phyloP scores from a whole-genome alignment of 2,329 filamentous ascomycete species.

The Cladosporium cucumerinum region DNA sequence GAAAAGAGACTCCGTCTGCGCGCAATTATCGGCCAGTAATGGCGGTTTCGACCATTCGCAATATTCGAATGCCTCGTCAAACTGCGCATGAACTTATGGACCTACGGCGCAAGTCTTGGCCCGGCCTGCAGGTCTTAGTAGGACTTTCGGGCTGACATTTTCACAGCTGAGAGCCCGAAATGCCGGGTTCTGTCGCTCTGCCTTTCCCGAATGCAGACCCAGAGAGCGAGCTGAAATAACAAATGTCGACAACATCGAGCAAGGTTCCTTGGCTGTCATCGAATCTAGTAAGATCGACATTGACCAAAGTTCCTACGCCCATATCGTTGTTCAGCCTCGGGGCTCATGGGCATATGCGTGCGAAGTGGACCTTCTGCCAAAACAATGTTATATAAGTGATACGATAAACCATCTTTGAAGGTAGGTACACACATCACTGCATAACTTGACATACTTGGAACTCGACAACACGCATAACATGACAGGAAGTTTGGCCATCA shows the following conservation, averaged over 20 bases:
- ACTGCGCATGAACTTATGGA: background rate
- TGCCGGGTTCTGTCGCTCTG: background rate
- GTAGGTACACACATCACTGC: background rate
- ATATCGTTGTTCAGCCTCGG: background rate
- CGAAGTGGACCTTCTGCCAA: background rate
- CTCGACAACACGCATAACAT: background rate
- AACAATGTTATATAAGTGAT: background rate
- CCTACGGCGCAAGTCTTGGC: background rate
- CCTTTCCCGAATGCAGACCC: background rate
- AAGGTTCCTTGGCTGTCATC: background rate
- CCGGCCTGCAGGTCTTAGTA: background rate
- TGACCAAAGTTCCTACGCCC: background rate
- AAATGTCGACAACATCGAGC: background rate
- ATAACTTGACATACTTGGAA: background rate
- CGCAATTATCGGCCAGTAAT: background rate
- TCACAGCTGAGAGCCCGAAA: background rate
- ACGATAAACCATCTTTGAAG: background rate
- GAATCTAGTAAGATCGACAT: background rate
- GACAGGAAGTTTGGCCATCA: slow-evolving; percentile 33
- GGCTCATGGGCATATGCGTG: background rate
- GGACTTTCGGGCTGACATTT: background rate
- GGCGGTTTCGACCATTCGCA: too few species aligned
- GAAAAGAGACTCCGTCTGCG: background rate
- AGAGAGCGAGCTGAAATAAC: background rate
- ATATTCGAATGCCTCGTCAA: too few species aligned